phyloP scores from a whole-genome alignment of 768 basidiomycete genomes.

The Gloeostereum incarnatum region DNA sequence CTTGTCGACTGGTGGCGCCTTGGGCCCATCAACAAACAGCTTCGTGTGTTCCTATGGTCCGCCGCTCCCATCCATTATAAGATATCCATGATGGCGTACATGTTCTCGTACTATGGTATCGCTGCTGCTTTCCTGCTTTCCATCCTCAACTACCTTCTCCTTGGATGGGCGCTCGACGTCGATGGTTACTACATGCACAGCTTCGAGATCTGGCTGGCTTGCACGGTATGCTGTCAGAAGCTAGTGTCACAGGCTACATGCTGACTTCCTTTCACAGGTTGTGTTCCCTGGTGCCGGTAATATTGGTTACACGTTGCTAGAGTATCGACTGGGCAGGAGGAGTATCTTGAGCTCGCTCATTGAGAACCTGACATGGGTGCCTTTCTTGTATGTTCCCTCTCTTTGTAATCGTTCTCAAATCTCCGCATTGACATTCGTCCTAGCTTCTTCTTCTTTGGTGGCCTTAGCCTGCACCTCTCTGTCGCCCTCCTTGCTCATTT shows the following conservation, averaged over 20 bases:
- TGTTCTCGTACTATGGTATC: slow-evolving; percentile 35
- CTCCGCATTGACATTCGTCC: no score
- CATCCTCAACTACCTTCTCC: slow-evolving; percentile 59
- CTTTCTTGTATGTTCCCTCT: slow-evolving; percentile 60
- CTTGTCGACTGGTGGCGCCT: slow-evolving; percentile 64
- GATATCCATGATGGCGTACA: slow-evolving; percentile 67
- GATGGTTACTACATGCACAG: slow-evolving; percentile 67
- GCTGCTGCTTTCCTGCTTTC: slow-evolving; percentile 38
- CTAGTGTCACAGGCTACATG: no score
- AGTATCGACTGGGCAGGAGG: slow-evolving; percentile 56
- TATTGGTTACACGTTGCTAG: slow-evolving; percentile 54
- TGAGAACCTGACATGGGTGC: slow-evolving; percentile 58
- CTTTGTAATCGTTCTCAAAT: neutral
- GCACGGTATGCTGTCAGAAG: slow-evolving; percentile 63
- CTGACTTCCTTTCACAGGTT: no score
- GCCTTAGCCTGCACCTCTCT: slow-evolving; percentile 61
- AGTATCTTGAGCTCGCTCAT: slow-evolving; percentile 37
- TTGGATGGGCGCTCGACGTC: slow-evolving; percentile 51
- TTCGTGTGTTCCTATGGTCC: slow-evolving; percentile 72
- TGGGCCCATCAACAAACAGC: slow-evolving; percentile 79
- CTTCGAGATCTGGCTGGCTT: slow-evolving; percentile 69
- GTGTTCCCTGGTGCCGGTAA: slow-evolving; percentile 59
- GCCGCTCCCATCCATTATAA: slow-evolving; percentile 76
- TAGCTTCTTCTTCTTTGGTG: slow-evolving; percentile 76
- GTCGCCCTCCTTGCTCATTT: slow-evolving; percentile 58